These are phyloP conservation scores for Pleurotus tuoliensis DNA, from an alignment of 768 basidiomycete species.

Conservation along the genomic window DNA sequence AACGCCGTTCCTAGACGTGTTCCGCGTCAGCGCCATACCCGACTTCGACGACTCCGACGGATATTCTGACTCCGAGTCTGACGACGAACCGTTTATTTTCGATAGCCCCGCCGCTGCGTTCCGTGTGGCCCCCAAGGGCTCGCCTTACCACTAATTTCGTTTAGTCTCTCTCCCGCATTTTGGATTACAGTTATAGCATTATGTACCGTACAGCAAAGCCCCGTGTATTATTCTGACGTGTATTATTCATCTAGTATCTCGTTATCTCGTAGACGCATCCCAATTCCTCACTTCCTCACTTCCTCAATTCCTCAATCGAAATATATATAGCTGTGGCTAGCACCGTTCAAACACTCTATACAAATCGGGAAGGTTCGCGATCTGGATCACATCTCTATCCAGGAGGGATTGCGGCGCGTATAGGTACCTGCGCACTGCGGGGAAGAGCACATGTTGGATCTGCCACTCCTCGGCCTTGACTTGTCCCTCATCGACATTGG, in stretches of 20 bases:
- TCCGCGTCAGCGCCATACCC: conserved; percentile 48
- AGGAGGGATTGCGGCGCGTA: conserved; percentile 61
- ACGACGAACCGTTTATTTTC: conserved; percentile 57
- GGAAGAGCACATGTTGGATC: conserved; percentile 88
- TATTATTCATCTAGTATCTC: neutral
- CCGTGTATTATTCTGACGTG: conserved; percentile 6
- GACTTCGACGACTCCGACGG: conserved; percentile 39
- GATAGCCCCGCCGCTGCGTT: conserved; percentile 45
- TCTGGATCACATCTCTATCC: conserved; percentile 76
- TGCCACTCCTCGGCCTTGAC: conserved; percentile 76
- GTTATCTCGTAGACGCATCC: neutral
- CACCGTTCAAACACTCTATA: conserved; percentile 96
- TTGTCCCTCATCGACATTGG: conserved; percentile 27
- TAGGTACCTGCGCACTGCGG: conserved; percentile 77
- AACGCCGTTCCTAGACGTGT: conserved; percentile 79
- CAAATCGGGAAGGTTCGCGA: conserved; percentile 86
- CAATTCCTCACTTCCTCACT: too few relatives aligned
- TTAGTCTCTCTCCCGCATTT: conserved; percentile 8
- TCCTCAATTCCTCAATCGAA: too few relatives aligned
- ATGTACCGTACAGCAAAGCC: conserved; percentile 8
- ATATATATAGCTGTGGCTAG: conserved; percentile 25
- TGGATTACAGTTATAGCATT: conserved; percentile 8
- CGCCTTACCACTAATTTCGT: conserved; percentile 28
- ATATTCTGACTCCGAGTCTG: conserved; percentile 45
- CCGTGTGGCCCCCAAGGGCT: conserved; percentile 44